Evolutionary conservation across 768 basidiomycete species (phyloP), one percentile per base, ranked within the genome.

Genomic region (Tubosaeta sp.): DNA sequence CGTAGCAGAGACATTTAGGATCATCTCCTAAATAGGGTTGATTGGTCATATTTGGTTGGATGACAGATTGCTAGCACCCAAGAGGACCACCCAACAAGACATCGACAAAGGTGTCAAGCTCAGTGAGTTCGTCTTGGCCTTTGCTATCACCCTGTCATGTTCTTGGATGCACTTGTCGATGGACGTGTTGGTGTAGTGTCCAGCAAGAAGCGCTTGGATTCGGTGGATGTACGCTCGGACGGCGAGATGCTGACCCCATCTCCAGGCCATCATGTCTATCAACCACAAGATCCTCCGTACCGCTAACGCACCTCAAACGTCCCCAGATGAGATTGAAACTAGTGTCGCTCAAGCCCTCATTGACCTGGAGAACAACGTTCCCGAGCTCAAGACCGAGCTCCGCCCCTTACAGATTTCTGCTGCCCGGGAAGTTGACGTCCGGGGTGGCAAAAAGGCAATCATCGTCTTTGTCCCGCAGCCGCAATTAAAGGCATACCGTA

Each of bases 381-480:
- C 95, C 57, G 97, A 99, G 75, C 87, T 99, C 78, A 99, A 97
- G 85, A 68, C 81, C 52, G 97, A 99, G 79, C 86, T 99, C 59
- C 86, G 95, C 45, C 84, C 86, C 55, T 85, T 99, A 61, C 94
- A 97, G 70, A 97, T 99, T 76, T 95, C 93, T 61, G 91, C 95
- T 59, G 97, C 97, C 60, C 94, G 94, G 67, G 97, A 99, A 76
- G 90, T 99, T 61, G 97, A 99, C 70, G 95, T 98, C 64, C 91
- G 94, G 66, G 97, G 95, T 58, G 97, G 97, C 69, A 97, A 97
- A 80, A 99, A 98, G 81, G 97, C 97, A 48, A 95, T 99, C 65
- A 92, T 99, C 58, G 78, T 99, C 72, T 99, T 99, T 68, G 95
- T 98, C 43, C 97, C 97, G 52, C 88, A 95, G 46, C 94, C 95